Conservation (phyloP, 1,139 yeast species). For the Suhomyces coccinellae region DNA sequence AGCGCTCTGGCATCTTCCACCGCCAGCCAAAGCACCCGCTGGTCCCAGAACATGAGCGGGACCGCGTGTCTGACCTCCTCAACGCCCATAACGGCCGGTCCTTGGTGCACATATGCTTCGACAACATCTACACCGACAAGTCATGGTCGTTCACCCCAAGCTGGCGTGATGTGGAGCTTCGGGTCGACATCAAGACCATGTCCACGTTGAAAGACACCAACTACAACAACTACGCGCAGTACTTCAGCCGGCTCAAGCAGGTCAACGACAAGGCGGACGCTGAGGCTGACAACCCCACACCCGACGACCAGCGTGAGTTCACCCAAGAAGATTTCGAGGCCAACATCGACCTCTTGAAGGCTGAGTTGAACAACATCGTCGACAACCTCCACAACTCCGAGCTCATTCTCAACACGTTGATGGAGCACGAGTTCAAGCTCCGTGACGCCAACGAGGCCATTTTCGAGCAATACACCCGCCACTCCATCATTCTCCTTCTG, state of each 20-base stretch:
- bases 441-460: constrained; percentile 45
- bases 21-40: constrained; percentile 5
- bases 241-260: constrained; percentile 27
- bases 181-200: constrained; percentile 38
- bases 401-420: constrained; percentile 27
- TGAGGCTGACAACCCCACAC: neutral
- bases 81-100: constrained; percentile 30
- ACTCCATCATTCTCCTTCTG: constrained; percentile 27
- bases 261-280: constrained; percentile 7
- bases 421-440: constrained; percentile 37
- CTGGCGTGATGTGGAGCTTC: constrained; percentile 34
- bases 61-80: constrained; percentile 20
- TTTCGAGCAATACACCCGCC: constrained; percentile 34
- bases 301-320: constrained; percentile 18
- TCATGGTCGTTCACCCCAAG: constrained; percentile 45
- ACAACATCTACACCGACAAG: constrained; percentile 43
- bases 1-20: constrained; percentile 16
- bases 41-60: constrained; percentile 2
- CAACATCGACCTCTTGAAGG: constrained; percentile 29
- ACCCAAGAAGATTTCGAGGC: constrained; percentile 36
- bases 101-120: constrained; percentile 43
- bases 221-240: constrained; percentile 38
- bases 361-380: constrained; percentile 34
- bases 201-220: constrained; percentile 36
- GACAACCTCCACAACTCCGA: constrained; percentile 33